Percentiles rank a stretch among this genome's conserved stretches.
These are phyloP conservation scores for Suillus paluster DNA, from an alignment of 768 basidiomycete species.

Conservation along the genomic window DNA sequence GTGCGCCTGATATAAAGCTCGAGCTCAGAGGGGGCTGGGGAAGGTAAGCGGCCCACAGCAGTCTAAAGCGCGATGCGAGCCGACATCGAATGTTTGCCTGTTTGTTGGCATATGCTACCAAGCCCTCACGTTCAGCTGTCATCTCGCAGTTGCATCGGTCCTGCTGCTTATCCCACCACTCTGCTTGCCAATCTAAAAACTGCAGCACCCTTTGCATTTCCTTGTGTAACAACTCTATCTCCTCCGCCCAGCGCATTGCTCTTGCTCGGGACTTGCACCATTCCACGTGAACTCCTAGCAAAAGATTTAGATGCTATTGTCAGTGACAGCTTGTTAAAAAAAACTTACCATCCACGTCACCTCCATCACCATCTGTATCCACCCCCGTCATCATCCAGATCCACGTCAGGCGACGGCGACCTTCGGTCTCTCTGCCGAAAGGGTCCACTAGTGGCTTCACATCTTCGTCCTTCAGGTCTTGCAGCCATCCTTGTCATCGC, in stretches of 20 bases:
- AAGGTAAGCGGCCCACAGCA: not conserved
- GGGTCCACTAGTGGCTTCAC: not conserved
- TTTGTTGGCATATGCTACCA: constrained; percentile 21
- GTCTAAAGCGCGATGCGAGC: not conserved
- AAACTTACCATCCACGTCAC: not conserved
- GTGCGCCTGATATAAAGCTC: not conserved
- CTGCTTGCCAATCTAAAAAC: constrained; percentile 21
- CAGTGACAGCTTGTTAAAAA: not conserved
- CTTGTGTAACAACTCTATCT: constrained; percentile 36
- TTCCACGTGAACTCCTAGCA: constrained; percentile 30
- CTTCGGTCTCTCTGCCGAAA: not conserved
- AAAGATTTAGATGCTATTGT: not conserved
- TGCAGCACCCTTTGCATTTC: constrained; percentile 37
- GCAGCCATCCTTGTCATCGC: not conserved
- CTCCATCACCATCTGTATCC: not conserved
- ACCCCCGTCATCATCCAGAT: constrained; percentile 4
- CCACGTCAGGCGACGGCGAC: not conserved
- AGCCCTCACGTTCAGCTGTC: constrained; percentile 13
- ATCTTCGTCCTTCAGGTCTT: not conserved
- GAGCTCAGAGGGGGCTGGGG: no score
- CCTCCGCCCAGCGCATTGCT: constrained; percentile 39
- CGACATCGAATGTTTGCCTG: constrained; percentile 14
- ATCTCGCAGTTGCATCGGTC: not conserved
- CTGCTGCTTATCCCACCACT: constrained; percentile 19
- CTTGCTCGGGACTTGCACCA: constrained; percentile 37